A percentile compares a stretch with the other conserved stretches of the same genome.
Conservation (phyloP, 2,329 filamentous ascomycete species). For the Ascocoryne sarcoides region DNA sequence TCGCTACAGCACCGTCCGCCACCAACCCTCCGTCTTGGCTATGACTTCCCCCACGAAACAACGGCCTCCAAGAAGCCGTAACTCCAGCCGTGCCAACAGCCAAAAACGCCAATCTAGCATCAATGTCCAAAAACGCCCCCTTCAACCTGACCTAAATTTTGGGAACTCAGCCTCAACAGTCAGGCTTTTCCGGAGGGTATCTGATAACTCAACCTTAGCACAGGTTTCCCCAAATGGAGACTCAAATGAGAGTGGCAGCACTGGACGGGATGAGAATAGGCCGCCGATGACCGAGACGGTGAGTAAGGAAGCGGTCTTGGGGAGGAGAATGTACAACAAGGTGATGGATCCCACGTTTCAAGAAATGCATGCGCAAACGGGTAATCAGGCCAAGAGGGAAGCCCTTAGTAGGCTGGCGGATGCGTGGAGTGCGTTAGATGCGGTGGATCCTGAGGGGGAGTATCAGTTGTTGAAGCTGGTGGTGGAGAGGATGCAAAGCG, state of each 20-base stretch:
- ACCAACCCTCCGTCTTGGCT: constrained; percentile 31
- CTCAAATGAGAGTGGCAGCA: no score
- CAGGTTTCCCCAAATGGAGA: constrained; percentile 20
- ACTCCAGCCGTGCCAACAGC: not conserved
- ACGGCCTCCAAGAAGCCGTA: constrained; percentile 11
- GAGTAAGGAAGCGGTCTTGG: constrained; percentile 76
- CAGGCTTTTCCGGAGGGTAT: constrained; percentile 82
- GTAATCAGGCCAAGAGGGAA: constrained; percentile 63
- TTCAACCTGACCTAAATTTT: constrained; percentile 85
- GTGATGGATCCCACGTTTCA: constrained; percentile 75
- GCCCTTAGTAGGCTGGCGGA: constrained; percentile 76
- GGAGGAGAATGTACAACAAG: constrained; percentile 71
- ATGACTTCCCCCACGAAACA: constrained; percentile 25
- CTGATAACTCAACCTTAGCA: constrained; percentile 46
- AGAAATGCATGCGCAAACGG: constrained; percentile 77
- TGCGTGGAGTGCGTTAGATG: constrained; percentile 76
- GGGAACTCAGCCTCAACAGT: constrained; percentile 90
- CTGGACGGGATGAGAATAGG: constrained; percentile 57
- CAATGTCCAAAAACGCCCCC: constrained; percentile 53
- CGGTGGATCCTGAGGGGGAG: constrained; percentile 81
- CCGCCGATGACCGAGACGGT: constrained; percentile 48
- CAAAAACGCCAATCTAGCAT: not conserved
- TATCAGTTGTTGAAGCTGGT: constrained; percentile 76
- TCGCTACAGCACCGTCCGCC: constrained; percentile 46
- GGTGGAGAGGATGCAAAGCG: constrained; percentile 62